Base-by-base conservation (phyloP, 164 flowering plant species). In the Magnolia kwangsiensis region DNA sequence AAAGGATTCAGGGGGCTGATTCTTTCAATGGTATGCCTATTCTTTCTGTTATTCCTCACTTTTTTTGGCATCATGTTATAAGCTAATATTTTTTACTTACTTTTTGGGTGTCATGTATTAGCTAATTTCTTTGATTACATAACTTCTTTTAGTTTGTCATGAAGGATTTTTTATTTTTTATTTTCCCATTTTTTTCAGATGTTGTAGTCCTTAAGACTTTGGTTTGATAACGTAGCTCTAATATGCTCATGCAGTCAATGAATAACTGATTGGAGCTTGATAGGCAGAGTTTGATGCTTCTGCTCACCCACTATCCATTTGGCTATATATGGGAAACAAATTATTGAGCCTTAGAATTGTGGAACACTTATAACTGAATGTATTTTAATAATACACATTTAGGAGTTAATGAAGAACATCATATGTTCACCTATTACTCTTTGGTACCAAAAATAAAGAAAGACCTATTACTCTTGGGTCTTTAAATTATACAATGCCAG, bases 1-100 rank as follows among this genome's bases (percentile, higher is more conserved):
- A 81, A 29, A 80, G 37, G 29, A 3, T 51, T 73, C 78, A 77
- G 69, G 80, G 66, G 69, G 71, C 76, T 64, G 86, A 88, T 27
- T 37, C 69, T 20, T 50, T 23, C 68, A 50, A 75, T 69, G 87
- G 89, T 88, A 82, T n/a, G 82, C 55, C 13, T 21, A 13, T 55
- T 73, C 72, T n/a, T 23, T 73, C 31, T 13, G 49, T 11, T 18
- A 9, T 72, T 72, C 19, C 20, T 72, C 72, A 7, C 50, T 6
- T 74, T 71, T 20, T 5, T 31, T 71, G n/a, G 14, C 11, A 20
- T 21, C 31, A 67, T 79, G 2, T 14, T 11, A 49, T 75, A 58
- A 55, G 69, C 11, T 8, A 20, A 24, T 63, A 3, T 37, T 37
- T 37, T 7, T 49, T 1, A 63, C 16, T 11, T 31, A 18, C 55